Evolutionary conservation across 768 basidiomycete species (phyloP), one percentile per base, ranked within the genome.

Genomic region (Mrakia hoshinonis): DNA sequence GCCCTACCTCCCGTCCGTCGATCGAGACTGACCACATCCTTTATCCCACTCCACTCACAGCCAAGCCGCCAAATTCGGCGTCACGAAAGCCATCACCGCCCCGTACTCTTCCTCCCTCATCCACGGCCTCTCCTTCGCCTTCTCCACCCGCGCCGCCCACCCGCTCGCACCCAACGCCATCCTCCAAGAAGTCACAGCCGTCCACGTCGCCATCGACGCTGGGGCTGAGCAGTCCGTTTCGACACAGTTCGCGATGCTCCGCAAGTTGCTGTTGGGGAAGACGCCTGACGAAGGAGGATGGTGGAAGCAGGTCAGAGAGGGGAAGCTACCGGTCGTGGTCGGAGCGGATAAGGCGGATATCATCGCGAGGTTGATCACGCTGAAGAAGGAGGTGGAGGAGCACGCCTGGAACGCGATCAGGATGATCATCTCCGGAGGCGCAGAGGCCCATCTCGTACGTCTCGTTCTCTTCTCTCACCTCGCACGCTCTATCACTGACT

Each of bases 51-150:
- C 24, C 7, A n/a, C n/a, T 69, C 36, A 15, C 74, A 91, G 90
- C 39, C 81, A 89, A 49, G 89, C 91, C 0, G 89, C 90, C 76
- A 85, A 85, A n/a, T 79, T 83, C 7, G 91, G 91, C 3, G 87
- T 93, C 4, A 90, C 89, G 3, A 84, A 83, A 1, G 88, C 84
- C 1, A 82, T 92, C 20, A 82, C 84, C 0, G 84, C 87, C 0
- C 91, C 91, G 0, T 81, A 79, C 62, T 82, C 84, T 55, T 26
- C 62, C 9, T 26, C 62, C 43, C 84, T 90, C 74, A 76, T 90
- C 39, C 78, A 81, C 0, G 91, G 91, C 0, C 77, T 91, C 47
- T 85, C 86, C 22, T 83, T 85, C 7, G 82, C 84, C 18, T 87
- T 91, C 78, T 83, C 83, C 26, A 83, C 85, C 0, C 85, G 85